Conservation (phyloP, 768 basidiomycete genomes). For the Termitomyces sp. region DNA sequence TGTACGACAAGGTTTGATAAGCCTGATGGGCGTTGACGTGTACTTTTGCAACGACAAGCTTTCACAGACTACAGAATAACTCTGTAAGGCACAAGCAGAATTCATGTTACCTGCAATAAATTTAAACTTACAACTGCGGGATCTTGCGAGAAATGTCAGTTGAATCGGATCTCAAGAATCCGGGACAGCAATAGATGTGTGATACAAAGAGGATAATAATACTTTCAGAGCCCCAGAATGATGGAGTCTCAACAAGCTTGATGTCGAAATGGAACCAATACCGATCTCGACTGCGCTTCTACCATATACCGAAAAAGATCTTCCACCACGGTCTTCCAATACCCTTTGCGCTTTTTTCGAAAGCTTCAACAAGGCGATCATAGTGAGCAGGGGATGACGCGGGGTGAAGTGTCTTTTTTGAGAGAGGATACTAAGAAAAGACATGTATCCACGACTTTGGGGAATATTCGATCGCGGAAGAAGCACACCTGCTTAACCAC, state of each 20-base stretch:
- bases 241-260: neutral
- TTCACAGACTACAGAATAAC: neutral
- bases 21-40: neutral
- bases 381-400: conserved; percentile 73
- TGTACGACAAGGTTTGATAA: neutral
- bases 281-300: conserved; percentile 12
- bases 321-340: conserved; percentile 83
- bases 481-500: conserved; percentile 52
- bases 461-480: conserved; percentile 22
- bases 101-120: neutral
- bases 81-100: neutral
- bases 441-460: conserved; percentile 11
- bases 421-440: conserved; percentile 55
- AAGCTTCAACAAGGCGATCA: conserved; percentile 64
- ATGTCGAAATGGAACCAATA: neutral
- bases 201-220: neutral
- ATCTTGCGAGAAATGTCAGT: conserved; percentile 7
- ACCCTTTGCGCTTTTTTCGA: conserved; percentile 72
- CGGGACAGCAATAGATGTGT: neutral
- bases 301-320: conserved; percentile 75
- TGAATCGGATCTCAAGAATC: conserved; percentile 8
- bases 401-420: conserved; percentile 58
- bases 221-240: neutral
- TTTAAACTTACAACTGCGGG: neutral
- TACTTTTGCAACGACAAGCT: neutral